A percentile compares a stretch with the other conserved stretches of the same genome.
These are phyloP conservation scores for Alternaria sp. DNA, from an alignment of 2,329 filamentous ascomycete genomes.

Conservation along the genomic window DNA sequence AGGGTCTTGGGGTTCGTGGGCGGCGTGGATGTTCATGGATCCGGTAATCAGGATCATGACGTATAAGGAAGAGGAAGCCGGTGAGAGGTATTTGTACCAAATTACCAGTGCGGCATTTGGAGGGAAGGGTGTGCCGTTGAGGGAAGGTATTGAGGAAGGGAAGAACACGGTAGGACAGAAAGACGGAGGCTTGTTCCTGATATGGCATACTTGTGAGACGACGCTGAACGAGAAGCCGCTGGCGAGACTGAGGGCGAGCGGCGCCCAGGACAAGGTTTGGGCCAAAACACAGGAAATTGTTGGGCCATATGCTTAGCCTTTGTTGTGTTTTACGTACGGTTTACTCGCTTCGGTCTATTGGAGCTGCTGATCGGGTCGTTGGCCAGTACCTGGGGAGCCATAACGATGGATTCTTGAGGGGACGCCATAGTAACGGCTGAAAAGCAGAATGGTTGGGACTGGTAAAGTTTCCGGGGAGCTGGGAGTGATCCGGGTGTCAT, in stretches of 20 bases:
- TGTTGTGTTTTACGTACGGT: background rate
- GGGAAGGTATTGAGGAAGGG: background rate
- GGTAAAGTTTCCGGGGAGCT: background rate
- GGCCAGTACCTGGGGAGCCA: background rate
- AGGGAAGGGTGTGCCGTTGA: background rate
- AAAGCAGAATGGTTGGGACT: slow-evolving; percentile 3
- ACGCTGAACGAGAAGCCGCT: background rate
- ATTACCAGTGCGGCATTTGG: slow-evolving; percentile 14
- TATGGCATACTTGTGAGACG: background rate
- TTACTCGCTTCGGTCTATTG: background rate
- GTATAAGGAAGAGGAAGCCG: slow-evolving; percentile 8
- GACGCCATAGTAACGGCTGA: background rate
- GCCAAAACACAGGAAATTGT: background rate
- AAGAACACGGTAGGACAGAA: background rate
- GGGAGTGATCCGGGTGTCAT: background rate
- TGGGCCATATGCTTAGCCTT: background rate
- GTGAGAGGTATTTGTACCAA: slow-evolving; percentile 11
- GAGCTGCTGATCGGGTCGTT: background rate
- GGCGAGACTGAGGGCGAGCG: background rate
- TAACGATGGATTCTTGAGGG: background rate
- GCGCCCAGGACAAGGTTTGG: background rate
- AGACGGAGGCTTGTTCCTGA: background rate
- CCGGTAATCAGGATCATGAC: background rate
- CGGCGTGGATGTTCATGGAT: slow-evolving; percentile 5
- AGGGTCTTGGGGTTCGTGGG: slow-evolving; percentile 19